phyloP scores from a whole-genome alignment of 768 basidiomycete genomes.

The Suillus variegatus region DNA sequence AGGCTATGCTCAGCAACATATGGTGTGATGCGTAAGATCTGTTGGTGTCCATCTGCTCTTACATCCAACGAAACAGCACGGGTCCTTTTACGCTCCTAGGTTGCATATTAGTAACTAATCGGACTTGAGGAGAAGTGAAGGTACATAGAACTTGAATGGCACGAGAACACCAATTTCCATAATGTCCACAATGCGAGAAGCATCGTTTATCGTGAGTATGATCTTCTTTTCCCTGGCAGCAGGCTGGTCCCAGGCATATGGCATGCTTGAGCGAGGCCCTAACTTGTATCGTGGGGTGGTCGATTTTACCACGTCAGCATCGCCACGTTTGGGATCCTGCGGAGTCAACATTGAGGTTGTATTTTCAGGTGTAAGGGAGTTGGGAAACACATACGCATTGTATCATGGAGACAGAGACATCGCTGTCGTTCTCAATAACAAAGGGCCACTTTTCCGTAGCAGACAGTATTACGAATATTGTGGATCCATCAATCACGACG shows the following conservation, averaged over 20 bases:
- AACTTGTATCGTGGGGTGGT: conserved; percentile 53
- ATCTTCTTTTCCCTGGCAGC: conserved; percentile 82
- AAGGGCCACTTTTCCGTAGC: conserved; percentile 83
- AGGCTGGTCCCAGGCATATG: conserved; percentile 95
- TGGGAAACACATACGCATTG: conserved; percentile 59
- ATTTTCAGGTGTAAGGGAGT: neutral
- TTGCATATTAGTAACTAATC: conserved; percentile 1
- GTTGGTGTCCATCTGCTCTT: conserved; percentile 83
- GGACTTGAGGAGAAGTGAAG: conserved; percentile 22
- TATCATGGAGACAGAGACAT: conserved; percentile 62
- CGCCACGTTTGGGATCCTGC: conserved; percentile 48
- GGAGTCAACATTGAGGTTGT: neutral
- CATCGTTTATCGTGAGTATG: conserved; percentile 58
- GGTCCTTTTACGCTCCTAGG: conserved; percentile 55
- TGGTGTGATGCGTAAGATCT: conserved; percentile 83
- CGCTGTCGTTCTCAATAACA: conserved; percentile 85
- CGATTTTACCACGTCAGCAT: conserved; percentile 38
- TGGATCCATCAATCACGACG: conserved; percentile 80
- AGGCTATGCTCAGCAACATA: conserved; percentile 85
- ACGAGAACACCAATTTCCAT: conserved; percentile 93
- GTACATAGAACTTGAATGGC: conserved; percentile 84
- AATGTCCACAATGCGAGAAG: conserved; percentile 75
- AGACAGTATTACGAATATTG: conserved; percentile 81
- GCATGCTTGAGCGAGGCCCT: conserved; percentile 48
- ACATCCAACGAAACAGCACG: conserved; percentile 86